phyloP scores from a whole-genome alignment of 2,329 filamentous ascomycete species.

The Colletotrichum cuscutae region DNA sequence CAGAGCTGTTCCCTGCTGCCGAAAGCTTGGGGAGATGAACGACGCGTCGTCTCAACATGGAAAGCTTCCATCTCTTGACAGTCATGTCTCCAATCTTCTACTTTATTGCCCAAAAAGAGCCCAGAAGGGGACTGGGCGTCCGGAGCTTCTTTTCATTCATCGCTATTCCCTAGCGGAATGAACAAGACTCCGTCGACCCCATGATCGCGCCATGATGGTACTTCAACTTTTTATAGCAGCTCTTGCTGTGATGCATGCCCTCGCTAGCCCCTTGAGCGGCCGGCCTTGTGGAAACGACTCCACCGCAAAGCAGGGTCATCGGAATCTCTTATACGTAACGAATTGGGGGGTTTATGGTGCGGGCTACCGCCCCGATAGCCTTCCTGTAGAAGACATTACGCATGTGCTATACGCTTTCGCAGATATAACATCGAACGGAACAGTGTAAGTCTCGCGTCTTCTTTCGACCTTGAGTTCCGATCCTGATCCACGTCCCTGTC shows the following conservation, averaged over 20 bases:
- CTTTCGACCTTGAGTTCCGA: not conserved
- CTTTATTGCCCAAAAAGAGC: not conserved
- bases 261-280: too few relatives aligned
- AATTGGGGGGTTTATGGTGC: conserved; percentile 32
- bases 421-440: conserved; percentile 20
- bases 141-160: not conserved
- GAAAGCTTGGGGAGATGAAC: not conserved
- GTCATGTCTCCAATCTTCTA: not conserved
- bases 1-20: not conserved
- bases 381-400: conserved; percentile 11
- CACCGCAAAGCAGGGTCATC: not conserved
- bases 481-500: not conserved
- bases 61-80: not conserved
- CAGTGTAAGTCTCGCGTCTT: conserved; percentile 17
- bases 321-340: conserved; percentile 25
- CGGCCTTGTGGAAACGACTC: not conserved
- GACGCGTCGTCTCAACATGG: not conserved
- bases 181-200: not conserved
- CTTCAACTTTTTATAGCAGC: not conserved
- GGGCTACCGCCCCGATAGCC: conserved; percentile 7
- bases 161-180: not conserved
- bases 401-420: conserved; percentile 29
- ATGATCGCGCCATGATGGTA: not conserved
- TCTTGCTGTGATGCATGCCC: not conserved
- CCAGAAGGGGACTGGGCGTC: not conserved